phyloP scores from a whole-genome alignment of 257 asterid species.

The Mentha longifolia region DNA sequence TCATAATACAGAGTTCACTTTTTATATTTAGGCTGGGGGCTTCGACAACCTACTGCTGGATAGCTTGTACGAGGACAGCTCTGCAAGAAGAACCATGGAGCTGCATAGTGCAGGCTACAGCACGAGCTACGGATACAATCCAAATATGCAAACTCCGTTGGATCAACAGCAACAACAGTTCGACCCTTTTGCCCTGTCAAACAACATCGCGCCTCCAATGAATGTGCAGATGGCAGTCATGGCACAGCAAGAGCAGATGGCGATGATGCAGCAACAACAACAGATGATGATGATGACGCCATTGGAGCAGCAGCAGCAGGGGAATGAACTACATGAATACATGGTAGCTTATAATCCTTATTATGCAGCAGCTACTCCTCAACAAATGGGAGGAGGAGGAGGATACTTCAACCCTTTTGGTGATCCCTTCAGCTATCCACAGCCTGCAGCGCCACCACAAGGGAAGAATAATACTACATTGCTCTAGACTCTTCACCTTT shows the following conservation, averaged over 20 bases:
- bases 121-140: slow-evolving; percentile 44
- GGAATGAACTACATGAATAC: no score
- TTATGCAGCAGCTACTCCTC: not conserved
- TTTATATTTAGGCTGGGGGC: slow-evolving; percentile 68
- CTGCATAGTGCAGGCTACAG: slow-evolving; percentile 70
- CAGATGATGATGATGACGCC: slow-evolving; percentile 41
- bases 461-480: slow-evolving; percentile 47
- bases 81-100: slow-evolving; percentile 64
- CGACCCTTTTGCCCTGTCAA: slow-evolving; percentile 55
- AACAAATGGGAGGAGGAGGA: slow-evolving; percentile 2
- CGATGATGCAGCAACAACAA: slow-evolving; percentile 39
- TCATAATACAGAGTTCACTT: not conserved
- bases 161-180: slow-evolving; percentile 32
- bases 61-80: slow-evolving; percentile 81
- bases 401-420: slow-evolving; percentile 62
- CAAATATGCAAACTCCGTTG: slow-evolving; percentile 39
- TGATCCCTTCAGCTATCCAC: slow-evolving; percentile 63
- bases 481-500: slow-evolving; percentile 34
- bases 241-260: slow-evolving; percentile 65
- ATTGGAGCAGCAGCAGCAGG: slow-evolving; percentile 29
- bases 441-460: slow-evolving; percentile 44
- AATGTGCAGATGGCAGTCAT: slow-evolving; percentile 68
- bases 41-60: slow-evolving; percentile 75
- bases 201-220: slow-evolving; percentile 58
- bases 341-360: slow-evolving; percentile 46